phyloP scores from a whole-genome alignment of 2,329 filamentous ascomycete species.

The Paecilomyces dactylethromorphus region DNA sequence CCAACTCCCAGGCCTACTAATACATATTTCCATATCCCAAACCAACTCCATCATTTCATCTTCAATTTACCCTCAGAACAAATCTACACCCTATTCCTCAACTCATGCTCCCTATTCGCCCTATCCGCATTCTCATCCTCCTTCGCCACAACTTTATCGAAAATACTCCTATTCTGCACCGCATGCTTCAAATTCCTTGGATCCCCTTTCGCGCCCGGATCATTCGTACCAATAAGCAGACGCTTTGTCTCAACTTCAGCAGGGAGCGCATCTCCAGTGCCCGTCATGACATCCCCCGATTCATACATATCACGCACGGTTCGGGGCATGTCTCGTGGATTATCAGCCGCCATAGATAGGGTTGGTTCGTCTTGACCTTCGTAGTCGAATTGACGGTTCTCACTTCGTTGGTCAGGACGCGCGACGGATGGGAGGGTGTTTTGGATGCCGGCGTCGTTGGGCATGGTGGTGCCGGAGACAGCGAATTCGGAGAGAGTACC shows the following conservation, averaged over 20 bases:
- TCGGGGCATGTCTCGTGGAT: slow-evolving; percentile 41
- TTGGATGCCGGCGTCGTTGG: slow-evolving; percentile 42
- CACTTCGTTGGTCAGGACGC: slow-evolving; percentile 29
- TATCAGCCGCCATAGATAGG: slow-evolving; percentile 40
- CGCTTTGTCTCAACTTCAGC: slow-evolving; percentile 34
- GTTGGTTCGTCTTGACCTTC: slow-evolving; percentile 28
- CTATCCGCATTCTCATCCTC: slow-evolving; percentile 28
- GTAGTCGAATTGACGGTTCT: slow-evolving; percentile 48
- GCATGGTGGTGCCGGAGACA: slow-evolving; percentile 27
- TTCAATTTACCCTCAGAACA: neutral
- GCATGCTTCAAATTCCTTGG: slow-evolving; percentile 33
- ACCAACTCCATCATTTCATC: neutral
- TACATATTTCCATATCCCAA: neutral
- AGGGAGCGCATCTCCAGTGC: slow-evolving; percentile 34
- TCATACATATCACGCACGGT: slow-evolving; percentile 27
- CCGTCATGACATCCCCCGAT: slow-evolving; percentile 32
- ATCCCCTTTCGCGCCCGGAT: slow-evolving; percentile 31
- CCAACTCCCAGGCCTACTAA: neutral
- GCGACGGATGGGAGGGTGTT: slow-evolving; percentile 35
- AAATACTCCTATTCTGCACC: slow-evolving; percentile 27
- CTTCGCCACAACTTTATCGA: slow-evolving; percentile 25
- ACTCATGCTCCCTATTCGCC: slow-evolving; percentile 22
- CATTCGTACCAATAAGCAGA: slow-evolving; percentile 21
- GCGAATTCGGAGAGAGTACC: slow-evolving; percentile 25
- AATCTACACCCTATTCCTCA: slow-evolving; percentile 13